Conservation (phyloP, 352 stramenopile species). For the Globisporangium carolinianum region DNA sequence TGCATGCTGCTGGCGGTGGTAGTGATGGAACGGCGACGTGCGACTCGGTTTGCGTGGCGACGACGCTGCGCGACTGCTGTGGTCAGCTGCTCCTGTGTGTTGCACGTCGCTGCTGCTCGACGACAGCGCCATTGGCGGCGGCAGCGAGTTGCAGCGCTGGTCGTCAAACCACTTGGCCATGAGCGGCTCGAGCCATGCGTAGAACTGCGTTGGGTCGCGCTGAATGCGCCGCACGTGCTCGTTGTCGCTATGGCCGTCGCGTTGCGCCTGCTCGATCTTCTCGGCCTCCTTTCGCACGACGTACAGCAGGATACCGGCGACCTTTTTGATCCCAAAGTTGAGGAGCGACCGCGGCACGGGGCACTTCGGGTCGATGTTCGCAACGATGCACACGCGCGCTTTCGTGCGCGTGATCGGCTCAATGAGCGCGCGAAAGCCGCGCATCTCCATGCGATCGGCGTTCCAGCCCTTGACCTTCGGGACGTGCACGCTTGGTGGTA, state of each 20-base stretch:
- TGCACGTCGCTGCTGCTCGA: slow-evolving; percentile 4
- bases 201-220: slow-evolving; percentile 68
- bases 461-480: slow-evolving; percentile 65
- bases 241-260: slow-evolving; percentile 28
- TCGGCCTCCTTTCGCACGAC: slow-evolving; percentile 71
- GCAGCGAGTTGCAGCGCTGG: slow-evolving; percentile 24
- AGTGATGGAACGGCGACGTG: slow-evolving; percentile 27
- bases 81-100: not conserved
- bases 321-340: slow-evolving; percentile 83
- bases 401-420: slow-evolving; percentile 66
- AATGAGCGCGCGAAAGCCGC: slow-evolving; percentile 65
- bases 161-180: slow-evolving; percentile 65
- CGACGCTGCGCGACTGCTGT: not conserved
- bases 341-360: slow-evolving; percentile 58
- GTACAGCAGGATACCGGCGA: slow-evolving; percentile 69
- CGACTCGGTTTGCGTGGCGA: slow-evolving; percentile 6
- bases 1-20: slow-evolving; percentile 1
- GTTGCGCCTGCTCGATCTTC: slow-evolving; percentile 63
- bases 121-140: slow-evolving; percentile 20
- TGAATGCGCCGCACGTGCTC: slow-evolving; percentile 58
- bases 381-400: slow-evolving; percentile 64
- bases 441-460: slow-evolving; percentile 63
- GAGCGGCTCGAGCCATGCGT: slow-evolving; percentile 58
- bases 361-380: slow-evolving; percentile 76
- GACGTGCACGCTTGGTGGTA: slow-evolving; percentile 26